Base-by-base conservation (phyloP, 2,329 filamentous ascomycete species). In the Colletotrichum limetticola region DNA sequence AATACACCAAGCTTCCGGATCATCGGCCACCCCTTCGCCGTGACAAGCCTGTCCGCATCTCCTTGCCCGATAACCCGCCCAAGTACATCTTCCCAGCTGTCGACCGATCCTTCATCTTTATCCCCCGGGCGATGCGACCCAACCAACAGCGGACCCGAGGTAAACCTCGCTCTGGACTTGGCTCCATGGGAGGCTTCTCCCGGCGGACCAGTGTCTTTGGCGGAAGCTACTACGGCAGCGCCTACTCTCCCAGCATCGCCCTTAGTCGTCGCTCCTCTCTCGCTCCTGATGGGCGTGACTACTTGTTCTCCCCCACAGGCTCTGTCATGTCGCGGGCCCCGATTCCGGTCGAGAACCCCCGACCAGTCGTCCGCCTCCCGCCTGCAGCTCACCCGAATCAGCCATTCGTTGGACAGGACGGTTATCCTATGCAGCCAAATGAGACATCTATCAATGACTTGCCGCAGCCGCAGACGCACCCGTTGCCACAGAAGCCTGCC, bases 101-200 rank as follows among this genome's bases (percentile, higher is more conserved):
- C 59, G 95, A 98, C 78, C 89, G 97, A 76, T 98, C 97, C 0
- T 99, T 99, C 82, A 97, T 98, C 78, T 99, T 99, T 84, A 99
- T 99, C 74, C 97, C 97, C 14, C 90, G 97, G 76, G 96, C 96
- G 12, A 89, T 98, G 85, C 91, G 97, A 76, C 97, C 97, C 16
- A 98, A 98, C 80, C 95, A 97, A 81, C 94, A 97, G 85, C 90
- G 91, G 35, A 90, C 92, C 65, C 89, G 93, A 68, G 93, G 93
- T 73, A 93, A 94, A 79, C 91, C 94, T 49, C 89, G 92, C 71
- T 93, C 94, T 71, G 91, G 91, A 19, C 89, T 93, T 83, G 92
- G 87, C 76, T 94, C 86, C 78, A 85, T 93, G 68, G 90, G 90
- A 6, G 89, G 90, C 12, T 91, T 89, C 76, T 95, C 93, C 8